Evolutionary conservation across 768 basidiomycete species (phyloP).

Genomic region (Suillus tomentosus): DNA sequence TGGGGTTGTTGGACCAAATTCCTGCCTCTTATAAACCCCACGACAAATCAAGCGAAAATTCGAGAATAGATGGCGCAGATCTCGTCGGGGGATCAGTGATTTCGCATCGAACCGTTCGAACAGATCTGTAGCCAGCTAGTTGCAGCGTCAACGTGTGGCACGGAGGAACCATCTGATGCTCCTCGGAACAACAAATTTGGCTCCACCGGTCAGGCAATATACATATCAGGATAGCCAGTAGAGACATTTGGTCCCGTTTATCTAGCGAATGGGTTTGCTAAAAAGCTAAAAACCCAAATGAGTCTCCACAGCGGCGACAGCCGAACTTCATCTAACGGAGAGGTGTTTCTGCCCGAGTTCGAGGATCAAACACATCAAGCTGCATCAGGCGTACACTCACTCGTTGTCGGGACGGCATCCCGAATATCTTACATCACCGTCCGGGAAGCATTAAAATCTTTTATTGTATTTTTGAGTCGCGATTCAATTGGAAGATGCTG

Average conservation of each 20-base stretch:
- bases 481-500: not conserved
- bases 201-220: constrained; percentile 19
- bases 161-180: constrained; percentile 31
- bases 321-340: constrained; percentile 23
- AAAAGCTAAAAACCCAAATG: constrained; percentile 40
- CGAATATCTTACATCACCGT: constrained; percentile 19
- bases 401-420: constrained; percentile 26
- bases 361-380: constrained; percentile 23
- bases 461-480: not conserved
- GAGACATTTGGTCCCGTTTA: constrained; percentile 19
- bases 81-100: constrained; percentile 25
- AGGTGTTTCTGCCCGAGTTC: constrained; percentile 18
- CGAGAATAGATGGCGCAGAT: constrained; percentile 29
- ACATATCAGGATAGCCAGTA: constrained; percentile 24
- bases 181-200: constrained; percentile 36
- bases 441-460: not conserved
- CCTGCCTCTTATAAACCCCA: constrained; percentile 28
- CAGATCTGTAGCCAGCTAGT: constrained; percentile 24
- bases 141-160: constrained; percentile 25
- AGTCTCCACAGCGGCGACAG: constrained; percentile 25
- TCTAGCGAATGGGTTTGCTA: constrained; percentile 26
- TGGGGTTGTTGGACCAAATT: constrained; percentile 9
- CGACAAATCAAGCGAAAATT: constrained; percentile 20
- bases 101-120: constrained; percentile 25
- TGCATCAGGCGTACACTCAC: constrained; percentile 18